Conservation (phyloP, 805 yeast genomes). For the Candida andamanensis region DNA sequence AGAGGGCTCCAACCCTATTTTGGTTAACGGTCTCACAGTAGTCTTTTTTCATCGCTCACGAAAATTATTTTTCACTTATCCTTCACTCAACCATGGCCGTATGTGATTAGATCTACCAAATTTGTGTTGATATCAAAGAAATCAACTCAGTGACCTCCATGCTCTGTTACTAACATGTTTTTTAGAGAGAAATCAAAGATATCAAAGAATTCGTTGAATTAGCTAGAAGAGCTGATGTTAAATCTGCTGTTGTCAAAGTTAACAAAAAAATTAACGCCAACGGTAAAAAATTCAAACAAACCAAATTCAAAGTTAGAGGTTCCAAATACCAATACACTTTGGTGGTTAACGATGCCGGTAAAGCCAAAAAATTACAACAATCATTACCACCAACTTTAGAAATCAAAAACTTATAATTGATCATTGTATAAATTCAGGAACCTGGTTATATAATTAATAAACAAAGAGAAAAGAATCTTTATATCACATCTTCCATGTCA, state of each 20-base stretch:
- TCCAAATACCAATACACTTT: constrained; percentile 90
- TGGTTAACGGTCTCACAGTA: background rate
- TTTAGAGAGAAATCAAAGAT: constrained; percentile 73
- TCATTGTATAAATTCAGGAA: constrained; percentile 9
- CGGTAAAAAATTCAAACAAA: constrained; percentile 85
- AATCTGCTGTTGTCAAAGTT: constrained; percentile 89
- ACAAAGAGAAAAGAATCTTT: constrained; percentile 5
- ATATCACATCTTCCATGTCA: constrained; percentile 73
- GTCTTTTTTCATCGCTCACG: constrained; percentile 6
- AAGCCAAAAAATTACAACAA: constrained; percentile 96
- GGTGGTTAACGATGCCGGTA: constrained; percentile 90
- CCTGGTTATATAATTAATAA: constrained; percentile 4
- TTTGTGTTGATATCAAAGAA: background rate
- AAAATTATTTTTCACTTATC: constrained; percentile 8
- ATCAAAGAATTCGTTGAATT: constrained; percentile 96
- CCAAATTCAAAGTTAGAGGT: constrained; percentile 99
- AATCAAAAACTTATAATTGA: constrained; percentile 47
- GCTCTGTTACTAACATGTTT: constrained; percentile 5
- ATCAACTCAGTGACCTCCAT: background rate
- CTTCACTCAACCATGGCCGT: constrained; percentile 7
- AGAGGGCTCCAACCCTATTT: constrained; percentile 5
- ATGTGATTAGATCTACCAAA: constrained; percentile 1
- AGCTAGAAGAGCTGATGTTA: constrained; percentile 94
- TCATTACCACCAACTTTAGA: constrained; percentile 92
- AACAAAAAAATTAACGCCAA: constrained; percentile 75